A percentile compares a stretch with the other conserved stretches of the same genome.
Conservation (phyloP, 768 basidiomycete species). For the Amanita polypyramis region DNA sequence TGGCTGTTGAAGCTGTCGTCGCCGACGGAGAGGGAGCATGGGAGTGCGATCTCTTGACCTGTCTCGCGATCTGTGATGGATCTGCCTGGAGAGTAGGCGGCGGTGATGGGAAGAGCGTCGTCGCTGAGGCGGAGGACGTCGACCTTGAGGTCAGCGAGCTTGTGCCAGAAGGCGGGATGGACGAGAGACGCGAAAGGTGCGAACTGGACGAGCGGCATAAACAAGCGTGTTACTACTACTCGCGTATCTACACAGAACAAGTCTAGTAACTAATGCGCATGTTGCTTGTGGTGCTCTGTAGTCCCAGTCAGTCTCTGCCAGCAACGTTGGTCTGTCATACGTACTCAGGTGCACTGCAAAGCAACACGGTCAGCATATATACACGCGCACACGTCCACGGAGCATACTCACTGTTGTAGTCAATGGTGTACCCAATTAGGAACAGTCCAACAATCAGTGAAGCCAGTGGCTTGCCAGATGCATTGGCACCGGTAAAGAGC, state of each 20-base stretch:
- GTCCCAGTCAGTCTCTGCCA: slow-evolving; percentile 13
- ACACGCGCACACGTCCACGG: not conserved
- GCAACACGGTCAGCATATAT: slow-evolving; percentile 1
- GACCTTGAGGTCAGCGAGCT: slow-evolving; percentile 81
- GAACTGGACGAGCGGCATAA: slow-evolving; percentile 73
- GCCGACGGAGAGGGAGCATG: slow-evolving; percentile 54
- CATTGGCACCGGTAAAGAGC: slow-evolving; percentile 81
- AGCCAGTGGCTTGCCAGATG: slow-evolving; percentile 60
- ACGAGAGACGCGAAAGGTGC: slow-evolving; percentile 80
- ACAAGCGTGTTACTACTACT: slow-evolving; percentile 1
- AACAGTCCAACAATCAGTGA: slow-evolving; percentile 58
- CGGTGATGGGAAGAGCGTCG: slow-evolving; percentile 50
- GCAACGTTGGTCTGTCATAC: slow-evolving; percentile 17
- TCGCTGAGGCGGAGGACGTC: slow-evolving; percentile 82
- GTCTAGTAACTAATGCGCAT: slow-evolving; percentile 52
- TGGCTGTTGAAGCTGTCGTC: slow-evolving; percentile 50
- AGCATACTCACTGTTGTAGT: slow-evolving; percentile 73
- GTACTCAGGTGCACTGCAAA: slow-evolving; percentile 76
- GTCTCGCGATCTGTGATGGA: slow-evolving; percentile 70
- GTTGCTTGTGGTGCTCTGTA: slow-evolving; percentile 85
- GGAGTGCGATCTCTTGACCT: slow-evolving; percentile 61
- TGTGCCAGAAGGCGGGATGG: slow-evolving; percentile 89
- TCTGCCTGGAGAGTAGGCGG: slow-evolving; percentile 61
- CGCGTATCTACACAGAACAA: not conserved
- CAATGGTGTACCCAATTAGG: slow-evolving; percentile 74